Conservation (phyloP, 805 yeast species). For the Metahyphopichia silvanorum region DNA sequence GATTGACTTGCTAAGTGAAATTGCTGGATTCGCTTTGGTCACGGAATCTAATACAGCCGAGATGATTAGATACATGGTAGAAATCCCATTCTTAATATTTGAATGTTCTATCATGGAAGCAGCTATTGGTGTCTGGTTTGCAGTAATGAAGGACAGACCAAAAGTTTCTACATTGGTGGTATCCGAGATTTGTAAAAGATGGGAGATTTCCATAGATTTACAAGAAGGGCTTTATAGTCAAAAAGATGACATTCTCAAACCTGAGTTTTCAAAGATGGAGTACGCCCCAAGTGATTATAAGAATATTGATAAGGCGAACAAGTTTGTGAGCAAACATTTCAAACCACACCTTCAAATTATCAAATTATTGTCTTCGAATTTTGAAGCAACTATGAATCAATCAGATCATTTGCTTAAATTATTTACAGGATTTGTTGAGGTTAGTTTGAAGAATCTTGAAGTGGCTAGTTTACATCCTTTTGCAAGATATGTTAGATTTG, state of each 20-base stretch:
- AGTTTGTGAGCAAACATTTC: constrained; percentile 43
- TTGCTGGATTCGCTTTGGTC: constrained; percentile 35
- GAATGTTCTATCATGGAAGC: constrained; percentile 56
- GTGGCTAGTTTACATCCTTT: constrained; percentile 80
- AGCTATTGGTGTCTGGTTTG: constrained; percentile 78
- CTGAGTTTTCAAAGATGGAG: constrained; percentile 76
- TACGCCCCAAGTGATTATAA: constrained; percentile 79
- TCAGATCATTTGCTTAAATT: constrained; percentile 66
- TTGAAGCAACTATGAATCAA: constrained; percentile 74
- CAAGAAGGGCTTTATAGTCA: constrained; percentile 64
- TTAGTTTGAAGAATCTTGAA: constrained; percentile 50
- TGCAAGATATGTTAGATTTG: constrained; percentile 72
- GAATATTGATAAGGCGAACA: constrained; percentile 51
- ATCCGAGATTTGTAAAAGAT: constrained; percentile 63
- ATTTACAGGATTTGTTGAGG: constrained; percentile 57
- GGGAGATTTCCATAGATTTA: constrained; percentile 63
- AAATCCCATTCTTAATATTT: constrained; percentile 69
- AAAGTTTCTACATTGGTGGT: constrained; percentile 56
- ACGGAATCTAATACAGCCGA: constrained; percentile 42
- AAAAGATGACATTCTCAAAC: constrained; percentile 49
- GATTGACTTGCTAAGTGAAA: constrained; percentile 42
- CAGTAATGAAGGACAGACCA: constrained; percentile 66
- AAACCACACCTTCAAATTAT: constrained; percentile 72
- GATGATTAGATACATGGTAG: constrained; percentile 49
- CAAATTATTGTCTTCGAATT: constrained; percentile 66